phyloP scores from a whole-genome alignment of 2,329 filamentous ascomycete genomes.

The Hypoxylon sp. region DNA sequence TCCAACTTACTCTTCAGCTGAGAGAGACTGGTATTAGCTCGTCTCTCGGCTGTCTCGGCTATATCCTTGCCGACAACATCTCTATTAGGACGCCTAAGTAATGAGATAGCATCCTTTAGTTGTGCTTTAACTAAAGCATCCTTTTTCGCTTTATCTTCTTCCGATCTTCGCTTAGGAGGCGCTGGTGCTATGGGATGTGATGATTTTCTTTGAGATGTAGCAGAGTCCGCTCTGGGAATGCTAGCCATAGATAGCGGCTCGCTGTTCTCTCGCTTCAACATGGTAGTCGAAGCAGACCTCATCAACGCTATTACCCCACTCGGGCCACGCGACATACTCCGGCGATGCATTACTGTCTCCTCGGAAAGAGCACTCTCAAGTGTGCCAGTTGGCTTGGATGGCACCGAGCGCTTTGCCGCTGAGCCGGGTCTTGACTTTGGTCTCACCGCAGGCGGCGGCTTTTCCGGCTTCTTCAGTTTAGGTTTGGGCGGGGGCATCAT shows the following conservation, averaged over 20 bases:
- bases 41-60: slow-evolving; percentile 76
- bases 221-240: slow-evolving; percentile 62
- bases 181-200: slow-evolving; percentile 55
- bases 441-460: slow-evolving; percentile 61
- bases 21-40: slow-evolving; percentile 64
- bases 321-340: slow-evolving; percentile 70
- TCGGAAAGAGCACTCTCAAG: slow-evolving; percentile 75
- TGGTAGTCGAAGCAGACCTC: slow-evolving; percentile 77
- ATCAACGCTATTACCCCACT: slow-evolving; percentile 73
- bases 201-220: slow-evolving; percentile 62
- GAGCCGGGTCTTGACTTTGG: slow-evolving; percentile 67
- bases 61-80: slow-evolving; percentile 76
- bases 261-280: slow-evolving; percentile 78
- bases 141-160: slow-evolving; percentile 73
- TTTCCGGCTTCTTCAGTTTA: slow-evolving; percentile 66
- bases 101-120: slow-evolving; percentile 79
- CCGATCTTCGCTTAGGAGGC: slow-evolving; percentile 65
- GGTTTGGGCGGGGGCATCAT: slow-evolving; percentile 69
- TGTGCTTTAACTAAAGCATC: slow-evolving; percentile 79
- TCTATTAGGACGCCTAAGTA: slow-evolving; percentile 82
- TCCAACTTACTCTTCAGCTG: slow-evolving; percentile 65
- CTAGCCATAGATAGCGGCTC: slow-evolving; percentile 69
- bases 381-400: slow-evolving; percentile 63
- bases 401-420: slow-evolving; percentile 63
- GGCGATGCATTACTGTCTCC: slow-evolving; percentile 66